Percentiles rank a stretch among this genome's conserved stretches.
phyloP scores from a whole-genome alignment of 306 rosid species.

The Pyrus communis region DNA sequence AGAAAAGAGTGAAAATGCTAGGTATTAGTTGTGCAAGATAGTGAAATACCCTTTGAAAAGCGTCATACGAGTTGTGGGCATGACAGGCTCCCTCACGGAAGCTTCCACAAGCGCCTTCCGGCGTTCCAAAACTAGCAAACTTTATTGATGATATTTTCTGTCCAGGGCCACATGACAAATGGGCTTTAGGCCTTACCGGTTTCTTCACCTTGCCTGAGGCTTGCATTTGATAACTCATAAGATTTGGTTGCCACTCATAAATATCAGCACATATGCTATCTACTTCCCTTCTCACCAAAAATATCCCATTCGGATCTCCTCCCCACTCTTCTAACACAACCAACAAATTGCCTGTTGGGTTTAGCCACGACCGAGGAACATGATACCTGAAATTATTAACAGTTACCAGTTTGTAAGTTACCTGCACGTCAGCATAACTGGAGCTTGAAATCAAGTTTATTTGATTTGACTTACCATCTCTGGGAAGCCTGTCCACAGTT shows the following conservation, averaged over 20 bases:
- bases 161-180: constrained; percentile 72
- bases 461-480: constrained; percentile 64
- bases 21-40: not conserved
- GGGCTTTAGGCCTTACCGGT: constrained; percentile 78
- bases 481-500: constrained; percentile 93
- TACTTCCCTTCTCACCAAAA: constrained; percentile 75
- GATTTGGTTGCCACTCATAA: constrained; percentile 95
- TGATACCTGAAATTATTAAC: constrained; percentile 69
- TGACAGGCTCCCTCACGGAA: constrained; percentile 83
- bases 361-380: constrained; percentile 90
- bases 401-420: constrained; percentile 12
- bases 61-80: constrained; percentile 83
- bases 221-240: constrained; percentile 70
- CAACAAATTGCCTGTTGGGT: constrained; percentile 76
- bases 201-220: constrained; percentile 60
- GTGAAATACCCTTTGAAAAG: constrained; percentile 62
- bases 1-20: not conserved
- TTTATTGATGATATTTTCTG: constrained; percentile 81
- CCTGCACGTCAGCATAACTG: not conserved
- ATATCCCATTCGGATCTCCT: constrained; percentile 84
- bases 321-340: constrained; percentile 87
- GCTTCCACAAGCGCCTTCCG: constrained; percentile 79
- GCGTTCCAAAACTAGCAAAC: constrained; percentile 96
- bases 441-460: not conserved
- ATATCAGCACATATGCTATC: constrained; percentile 81